phyloP scores from a whole-genome alignment of 2,329 filamentous ascomycete species.

The Chrysosporium keratinophilum region DNA sequence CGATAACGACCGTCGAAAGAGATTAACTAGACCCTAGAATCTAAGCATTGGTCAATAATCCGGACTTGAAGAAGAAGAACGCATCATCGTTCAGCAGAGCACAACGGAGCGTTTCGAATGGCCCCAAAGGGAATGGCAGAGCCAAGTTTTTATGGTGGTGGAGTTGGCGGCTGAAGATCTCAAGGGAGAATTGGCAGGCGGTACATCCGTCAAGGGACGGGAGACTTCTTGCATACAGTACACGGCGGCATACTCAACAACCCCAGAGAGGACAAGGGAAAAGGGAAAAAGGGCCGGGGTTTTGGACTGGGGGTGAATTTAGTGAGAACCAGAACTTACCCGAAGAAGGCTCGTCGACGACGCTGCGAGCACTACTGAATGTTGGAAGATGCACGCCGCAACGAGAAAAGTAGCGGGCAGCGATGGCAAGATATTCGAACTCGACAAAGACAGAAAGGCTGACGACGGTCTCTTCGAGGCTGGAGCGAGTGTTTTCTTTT shows the following conservation, averaged over 20 bases:
- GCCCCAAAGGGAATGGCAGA: neutral
- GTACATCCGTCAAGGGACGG: too few species aligned
- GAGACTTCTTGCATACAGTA: too few species aligned
- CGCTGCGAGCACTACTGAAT: neutral
- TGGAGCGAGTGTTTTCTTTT: neutral
- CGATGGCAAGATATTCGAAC: too few species aligned
- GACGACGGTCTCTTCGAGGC: neutral
- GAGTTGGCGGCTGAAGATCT: slow-evolving; percentile 2
- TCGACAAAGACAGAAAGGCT: too few species aligned
- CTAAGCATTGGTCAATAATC: neutral
- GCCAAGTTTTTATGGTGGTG: slow-evolving; percentile 1
- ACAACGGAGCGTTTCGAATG: neutral
- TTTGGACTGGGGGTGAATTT: too few species aligned
- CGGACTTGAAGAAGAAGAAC: neutral
- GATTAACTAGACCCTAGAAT: neutral
- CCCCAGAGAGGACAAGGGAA: too few species aligned
- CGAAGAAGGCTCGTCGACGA: neutral
- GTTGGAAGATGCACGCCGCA: neutral
- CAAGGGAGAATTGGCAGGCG: neutral
- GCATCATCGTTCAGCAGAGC: neutral
- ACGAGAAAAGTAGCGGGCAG: neutral
- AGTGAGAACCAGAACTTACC: neutral
- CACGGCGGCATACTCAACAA: too few species aligned
- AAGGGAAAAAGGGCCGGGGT: too few species aligned
- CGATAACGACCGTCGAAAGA: slow-evolving; percentile 3